Conservation (phyloP, 1,284 basidiomycete genomes). For the Ustilago crameri region DNA sequence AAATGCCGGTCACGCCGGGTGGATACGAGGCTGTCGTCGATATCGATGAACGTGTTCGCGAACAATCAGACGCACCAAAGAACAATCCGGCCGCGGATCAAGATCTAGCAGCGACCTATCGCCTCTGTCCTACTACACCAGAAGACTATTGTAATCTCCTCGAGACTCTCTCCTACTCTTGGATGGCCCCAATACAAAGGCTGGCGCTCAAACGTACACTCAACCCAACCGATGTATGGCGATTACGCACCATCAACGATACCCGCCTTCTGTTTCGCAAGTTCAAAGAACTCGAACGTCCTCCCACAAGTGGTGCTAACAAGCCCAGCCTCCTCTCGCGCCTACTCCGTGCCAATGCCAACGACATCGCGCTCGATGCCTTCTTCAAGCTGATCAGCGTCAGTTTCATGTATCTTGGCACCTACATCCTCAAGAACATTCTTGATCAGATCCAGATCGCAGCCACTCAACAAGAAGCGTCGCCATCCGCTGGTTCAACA, state of each 20-base stretch:
- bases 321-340: conserved; percentile 30
- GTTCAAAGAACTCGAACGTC: conserved; percentile 25
- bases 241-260: conserved; percentile 54
- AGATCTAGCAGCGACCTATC: conserved; percentile 34
- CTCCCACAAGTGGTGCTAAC: not conserved
- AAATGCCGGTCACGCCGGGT: conserved; percentile 49
- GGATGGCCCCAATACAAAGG: conserved; percentile 56
- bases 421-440: conserved; percentile 52
- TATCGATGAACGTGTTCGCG: conserved; percentile 28
- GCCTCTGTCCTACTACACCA: conserved; percentile 54
- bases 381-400: conserved; percentile 55
- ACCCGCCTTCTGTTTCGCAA: conserved; percentile 46
- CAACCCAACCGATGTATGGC: conserved; percentile 54
- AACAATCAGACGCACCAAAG: conserved; percentile 15
- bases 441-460: conserved; percentile 44
- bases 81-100: conserved; percentile 7
- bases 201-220: conserved; percentile 47
- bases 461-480: conserved; percentile 4
- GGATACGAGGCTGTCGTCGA: conserved; percentile 50
- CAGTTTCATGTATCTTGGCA: conserved; percentile 54
- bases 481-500: not conserved
- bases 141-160: conserved; percentile 55
- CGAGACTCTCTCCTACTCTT: conserved; percentile 51
- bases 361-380: conserved; percentile 54
- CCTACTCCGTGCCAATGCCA: conserved; percentile 51